These are phyloP conservation scores for Ceratobasidium sp. DNA, from an alignment of 1,284 basidiomycete genomes.

Conservation along the genomic window DNA sequence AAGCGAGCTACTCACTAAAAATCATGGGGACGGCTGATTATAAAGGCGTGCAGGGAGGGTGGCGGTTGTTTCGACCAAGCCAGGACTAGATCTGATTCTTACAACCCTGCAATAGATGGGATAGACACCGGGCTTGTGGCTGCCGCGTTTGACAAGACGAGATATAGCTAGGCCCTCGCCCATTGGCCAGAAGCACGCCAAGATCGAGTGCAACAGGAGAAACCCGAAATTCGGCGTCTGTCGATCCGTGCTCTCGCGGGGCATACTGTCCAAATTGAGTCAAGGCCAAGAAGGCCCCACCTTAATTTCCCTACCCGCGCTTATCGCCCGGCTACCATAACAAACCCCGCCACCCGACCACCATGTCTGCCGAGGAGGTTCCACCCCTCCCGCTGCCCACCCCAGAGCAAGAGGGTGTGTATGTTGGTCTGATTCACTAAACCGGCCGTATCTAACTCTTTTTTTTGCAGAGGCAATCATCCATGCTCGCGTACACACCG, in stretches of 20 bases:
- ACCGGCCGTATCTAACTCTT: neutral
- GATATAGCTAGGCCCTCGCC: slow-evolving; percentile 5
- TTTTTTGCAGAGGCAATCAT: slow-evolving; percentile 73
- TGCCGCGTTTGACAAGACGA: neutral
- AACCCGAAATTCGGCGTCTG: neutral
- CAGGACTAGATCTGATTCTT: slow-evolving; percentile 1
- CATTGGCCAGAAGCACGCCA: neutral
- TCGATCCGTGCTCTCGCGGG: neutral
- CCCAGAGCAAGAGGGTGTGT: slow-evolving; percentile 44
- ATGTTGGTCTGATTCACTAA: neutral
- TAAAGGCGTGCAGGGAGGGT: neutral
- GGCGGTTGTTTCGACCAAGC: neutral
- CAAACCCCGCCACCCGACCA: slow-evolving; percentile 24
- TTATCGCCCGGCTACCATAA: slow-evolving; percentile 15
- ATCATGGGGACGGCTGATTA: neutral
- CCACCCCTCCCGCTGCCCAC: slow-evolving; percentile 34
- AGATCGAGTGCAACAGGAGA: slow-evolving; percentile 1
- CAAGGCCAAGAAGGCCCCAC: neutral
- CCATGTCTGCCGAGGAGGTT: slow-evolving; percentile 25
- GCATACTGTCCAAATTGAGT: neutral
- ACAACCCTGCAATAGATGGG: slow-evolving; percentile 9
- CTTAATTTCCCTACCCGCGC: neutral
- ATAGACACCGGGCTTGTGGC: slow-evolving; percentile 6
- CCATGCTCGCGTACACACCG: slow-evolving; percentile 79
- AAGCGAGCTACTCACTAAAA: neutral